phyloP scores from a whole-genome alignment of 2,329 filamentous ascomycete genomes.

The Didymosphaeria variabile region DNA sequence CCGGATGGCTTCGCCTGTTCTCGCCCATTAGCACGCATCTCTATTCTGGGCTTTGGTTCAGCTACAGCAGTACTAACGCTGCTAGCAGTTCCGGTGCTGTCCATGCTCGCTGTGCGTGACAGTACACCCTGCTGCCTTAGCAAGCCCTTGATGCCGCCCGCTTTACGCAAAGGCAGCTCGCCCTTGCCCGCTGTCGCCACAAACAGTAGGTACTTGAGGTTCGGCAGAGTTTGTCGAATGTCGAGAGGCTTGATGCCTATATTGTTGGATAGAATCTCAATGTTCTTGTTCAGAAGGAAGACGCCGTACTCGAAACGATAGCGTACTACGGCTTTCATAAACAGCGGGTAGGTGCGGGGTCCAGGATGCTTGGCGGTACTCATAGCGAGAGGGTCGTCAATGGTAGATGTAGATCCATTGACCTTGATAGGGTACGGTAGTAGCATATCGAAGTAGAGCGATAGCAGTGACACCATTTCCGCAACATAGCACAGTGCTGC shows the following conservation, averaged over 20 bases:
- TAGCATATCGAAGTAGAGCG: slow-evolving; percentile 80
- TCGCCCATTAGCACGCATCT: slow-evolving; percentile 22
- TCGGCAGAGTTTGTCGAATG: slow-evolving; percentile 89
- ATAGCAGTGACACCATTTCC: slow-evolving; percentile 76
- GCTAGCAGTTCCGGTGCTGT: slow-evolving; percentile 41
- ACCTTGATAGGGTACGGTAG: slow-evolving; percentile 82
- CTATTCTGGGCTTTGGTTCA: slow-evolving; percentile 32
- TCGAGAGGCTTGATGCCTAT: slow-evolving; percentile 84
- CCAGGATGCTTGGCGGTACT: slow-evolving; percentile 50
- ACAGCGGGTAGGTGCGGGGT: slow-evolving; percentile 74
- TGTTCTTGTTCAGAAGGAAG: slow-evolving; percentile 95
- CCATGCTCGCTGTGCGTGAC: slow-evolving; percentile 44
- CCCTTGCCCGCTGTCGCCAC: slow-evolving; percentile 82
- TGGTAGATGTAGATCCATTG: slow-evolving; percentile 76
- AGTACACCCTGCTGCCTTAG: slow-evolving; percentile 35
- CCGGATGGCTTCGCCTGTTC: slow-evolving; percentile 22
- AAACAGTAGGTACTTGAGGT: slow-evolving; percentile 91
- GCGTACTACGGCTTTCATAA: slow-evolving; percentile 73
- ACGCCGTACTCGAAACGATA: slow-evolving; percentile 97
- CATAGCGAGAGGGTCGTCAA: slow-evolving; percentile 74
- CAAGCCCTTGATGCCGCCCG: slow-evolving; percentile 48
- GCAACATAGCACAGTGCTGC: slow-evolving; percentile 84
- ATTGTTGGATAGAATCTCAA: slow-evolving; percentile 72
- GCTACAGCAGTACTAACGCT: slow-evolving; percentile 33
- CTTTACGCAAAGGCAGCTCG: slow-evolving; percentile 60